Evolutionary conservation across 768 basidiomycete genomes (phyloP), one percentile per base, ranked within the genome.

Genomic region (Kwoniella botswanensis): DNA sequence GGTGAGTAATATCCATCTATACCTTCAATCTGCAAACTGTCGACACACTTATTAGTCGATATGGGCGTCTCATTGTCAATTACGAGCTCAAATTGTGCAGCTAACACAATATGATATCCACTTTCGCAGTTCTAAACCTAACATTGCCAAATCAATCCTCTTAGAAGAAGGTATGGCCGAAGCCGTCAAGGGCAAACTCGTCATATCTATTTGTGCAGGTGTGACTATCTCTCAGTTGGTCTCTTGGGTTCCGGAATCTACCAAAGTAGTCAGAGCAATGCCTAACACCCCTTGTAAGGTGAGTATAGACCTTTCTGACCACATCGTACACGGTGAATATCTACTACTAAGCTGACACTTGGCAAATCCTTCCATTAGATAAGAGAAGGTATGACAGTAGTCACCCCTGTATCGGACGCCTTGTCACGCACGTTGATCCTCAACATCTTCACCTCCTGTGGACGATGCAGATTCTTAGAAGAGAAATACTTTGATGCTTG

Each of bases 401-500:
- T 98, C 66, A 92, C 92, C 44, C 90, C 88, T 15, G 86, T 96
- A 50, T 87, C 87, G 43, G 82, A 87, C 53, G 82, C 86, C n/a
- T 85, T 87, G 12, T 89, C 93, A 82, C 88, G 88, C 60, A 84
- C 85, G 11, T 90, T 95, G 75, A 90, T 97, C 77, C 86, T 93
- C 68, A 92, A 93, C 78, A 94, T 99, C 75, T 98, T 99, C 87
- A 94, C 93, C 21, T 95, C 97, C 44, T 96, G 98, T 78, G 97
- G 97, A 52, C 89, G 92, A 29, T 96, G 93, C 83, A 90, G 94
- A 18, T 94, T 97, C 87, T 88, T 99, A 43, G 96, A 98, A 63
- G 97, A 99, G 84, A 98, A 95, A 83, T 92, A 98, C 83, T 99
- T 99, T 77, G 96, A 99, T 84, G 95, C 96, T 4, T 97, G 93